Conservation (phyloP, 176 grass and related monocot species). For the Pontederia crassipes region DNA sequence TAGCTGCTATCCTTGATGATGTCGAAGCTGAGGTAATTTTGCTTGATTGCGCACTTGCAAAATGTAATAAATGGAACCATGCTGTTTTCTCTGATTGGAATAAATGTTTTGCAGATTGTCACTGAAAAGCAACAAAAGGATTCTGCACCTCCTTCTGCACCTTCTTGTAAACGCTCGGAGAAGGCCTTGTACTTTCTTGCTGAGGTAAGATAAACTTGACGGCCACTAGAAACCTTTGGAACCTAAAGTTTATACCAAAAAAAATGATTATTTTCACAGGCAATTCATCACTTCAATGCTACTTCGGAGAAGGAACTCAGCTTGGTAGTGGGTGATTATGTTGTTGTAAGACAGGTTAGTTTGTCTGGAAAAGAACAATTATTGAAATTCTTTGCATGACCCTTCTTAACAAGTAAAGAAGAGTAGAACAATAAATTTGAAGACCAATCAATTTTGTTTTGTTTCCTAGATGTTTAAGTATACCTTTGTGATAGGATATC, state of each 20-base stretch:
- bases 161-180: constrained; percentile 74
- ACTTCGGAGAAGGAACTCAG: constrained; percentile 74
- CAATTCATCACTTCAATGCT: constrained; percentile 79
- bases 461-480: too few species aligned
- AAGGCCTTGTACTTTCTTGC: constrained; percentile 93
- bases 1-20: constrained; percentile 92
- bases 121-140: constrained; percentile 92
- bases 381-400: too few species aligned
- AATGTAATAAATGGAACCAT: neutral
- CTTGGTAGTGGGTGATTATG: constrained; percentile 91
- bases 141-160: constrained; percentile 62
- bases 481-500: too few species aligned
- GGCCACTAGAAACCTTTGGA: neutral
- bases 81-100: constrained; percentile 2
- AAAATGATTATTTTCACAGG: constrained; percentile 28
- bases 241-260: neutral
- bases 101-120: constrained; percentile 57
- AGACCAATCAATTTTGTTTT: too few species aligned
- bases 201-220: constrained; percentile 43
- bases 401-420: too few species aligned
- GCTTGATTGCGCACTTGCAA: too few species aligned
- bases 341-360: constrained; percentile 90
- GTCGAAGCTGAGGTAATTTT: constrained; percentile 87
- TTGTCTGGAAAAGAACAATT: neutral
- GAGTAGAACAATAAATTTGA: too few species aligned